Base-by-base conservation (phyloP, 331 rosid species). In the Cydonia oblonga region DNA sequence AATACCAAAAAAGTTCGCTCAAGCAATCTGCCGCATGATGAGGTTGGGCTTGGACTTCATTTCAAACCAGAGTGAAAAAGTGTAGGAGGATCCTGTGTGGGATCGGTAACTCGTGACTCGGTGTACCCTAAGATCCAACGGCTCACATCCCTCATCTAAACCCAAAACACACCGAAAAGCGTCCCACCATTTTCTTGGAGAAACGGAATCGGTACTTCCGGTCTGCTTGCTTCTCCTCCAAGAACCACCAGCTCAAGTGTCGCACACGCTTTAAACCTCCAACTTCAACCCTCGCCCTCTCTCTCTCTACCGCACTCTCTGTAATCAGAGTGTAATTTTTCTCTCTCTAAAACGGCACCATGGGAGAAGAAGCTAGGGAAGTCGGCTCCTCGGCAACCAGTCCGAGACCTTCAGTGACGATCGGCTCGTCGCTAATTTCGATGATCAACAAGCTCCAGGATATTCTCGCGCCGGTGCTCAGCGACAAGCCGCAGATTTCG, bases 371-470 rank as follows among this genome's bases (percentile, higher is more conserved):
- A 30, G 65, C 67, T 5, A 38, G 46, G n/a, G n/a, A 54, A 5
- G 18, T 35, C 56, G 44, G 10, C 32, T 51, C 38, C 6, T 13
- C 12, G 19, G 25, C 63, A 1, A 5, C 33, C 23, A 22, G 23
- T 44, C 32, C 72, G 19, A 79, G 51, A 67, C 1, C 62, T 61
- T 23, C 80, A 49, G 57, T 23, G 69, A 65, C 63, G 67, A 30
- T 70, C 26, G 70, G 69, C 1, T 60, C 75, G 18, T 70, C 63
- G 57, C 63, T 69, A 26, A 76, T 83, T n/a, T 72, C 81, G 28
- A 42, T 83, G 19, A 76, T 76, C 26, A 76, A 77, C 64, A 73
- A 75, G 80, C 86, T 78, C 22, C 75, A 82, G 46, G 85, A 78
- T 20, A 75, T 78, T 38, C 58, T 77, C 29, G 77, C 72, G 32